Conservation (phyloP, 441 rosid species). For the Dalechampia spathulata region DNA sequence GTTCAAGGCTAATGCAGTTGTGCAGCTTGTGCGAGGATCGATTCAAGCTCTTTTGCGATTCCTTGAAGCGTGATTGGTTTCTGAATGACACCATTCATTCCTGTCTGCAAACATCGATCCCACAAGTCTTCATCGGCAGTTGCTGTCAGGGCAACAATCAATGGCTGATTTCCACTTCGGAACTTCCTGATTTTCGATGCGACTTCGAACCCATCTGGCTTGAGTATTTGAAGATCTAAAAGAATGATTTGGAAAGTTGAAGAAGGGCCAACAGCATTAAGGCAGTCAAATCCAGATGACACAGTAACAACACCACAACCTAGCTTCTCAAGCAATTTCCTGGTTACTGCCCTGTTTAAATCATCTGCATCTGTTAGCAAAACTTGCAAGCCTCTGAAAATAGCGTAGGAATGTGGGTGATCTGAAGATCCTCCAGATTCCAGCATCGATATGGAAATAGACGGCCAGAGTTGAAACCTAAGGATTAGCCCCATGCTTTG, state of each 20-base stretch:
- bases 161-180: conserved; percentile 57
- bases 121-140: conserved; percentile 48
- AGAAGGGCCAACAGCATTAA: conserved; percentile 42
- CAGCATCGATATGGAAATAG: conserved; percentile 23
- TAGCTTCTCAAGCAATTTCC: conserved; percentile 71
- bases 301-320: conserved; percentile 67
- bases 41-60: conserved; percentile 68
- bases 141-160: conserved; percentile 61
- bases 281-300: conserved; percentile 74
- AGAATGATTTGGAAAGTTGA: conserved; percentile 54
- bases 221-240: conserved; percentile 78
- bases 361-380: conserved; percentile 73
- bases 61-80: conserved; percentile 69
- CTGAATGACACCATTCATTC: conserved; percentile 75
- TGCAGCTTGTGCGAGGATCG: conserved; percentile 46
- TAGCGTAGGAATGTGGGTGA: conserved; percentile 45
- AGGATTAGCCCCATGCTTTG: conserved; percentile 63
- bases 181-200: conserved; percentile 62
- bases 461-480: conserved; percentile 50
- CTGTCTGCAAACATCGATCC: conserved; percentile 60
- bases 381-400: conserved; percentile 64
- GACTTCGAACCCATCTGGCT: conserved; percentile 79
- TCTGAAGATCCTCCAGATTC: conserved; percentile 50
- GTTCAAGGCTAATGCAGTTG: too few species aligned
- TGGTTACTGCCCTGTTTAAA: conserved; percentile 61